A percentile compares a stretch with the other conserved stretches of the same genome.
Evolutionary conservation across 148 eudicot species (phyloP).

Genomic region (Dianthus caryophyllus): DNA sequence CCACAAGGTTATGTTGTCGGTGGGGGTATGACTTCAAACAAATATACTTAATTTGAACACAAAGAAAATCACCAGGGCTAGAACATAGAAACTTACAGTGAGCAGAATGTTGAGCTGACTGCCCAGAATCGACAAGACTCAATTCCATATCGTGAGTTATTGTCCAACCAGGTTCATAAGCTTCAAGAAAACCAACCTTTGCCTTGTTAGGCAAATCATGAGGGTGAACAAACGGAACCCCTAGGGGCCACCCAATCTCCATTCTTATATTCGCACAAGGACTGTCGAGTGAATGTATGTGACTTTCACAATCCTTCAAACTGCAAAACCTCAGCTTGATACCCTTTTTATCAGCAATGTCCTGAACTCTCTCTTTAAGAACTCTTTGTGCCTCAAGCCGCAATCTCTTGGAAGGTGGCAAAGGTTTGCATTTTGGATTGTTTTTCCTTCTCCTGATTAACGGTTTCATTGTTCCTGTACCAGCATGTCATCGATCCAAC

Average conservation of each 20-base stretch:
- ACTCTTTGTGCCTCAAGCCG: constrained; percentile 98
- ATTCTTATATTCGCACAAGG: constrained; percentile 83
- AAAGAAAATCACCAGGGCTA: not conserved
- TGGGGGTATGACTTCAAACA: not conserved
- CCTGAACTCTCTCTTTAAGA: constrained; percentile 97
- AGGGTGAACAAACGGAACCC: constrained; percentile 99
- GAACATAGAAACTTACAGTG: constrained; percentile 38
- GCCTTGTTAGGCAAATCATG: constrained; percentile 99
- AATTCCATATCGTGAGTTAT: constrained; percentile 85
- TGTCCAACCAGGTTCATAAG: constrained; percentile 99
- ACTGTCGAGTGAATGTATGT: constrained; percentile 71
- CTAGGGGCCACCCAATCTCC: constrained; percentile 98
- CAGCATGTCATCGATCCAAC: constrained; percentile 84
- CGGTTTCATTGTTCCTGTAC: constrained; percentile 88
- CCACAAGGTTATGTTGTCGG: not conserved
- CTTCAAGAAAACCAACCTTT: constrained; percentile 91
- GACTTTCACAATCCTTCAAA: constrained; percentile 87
- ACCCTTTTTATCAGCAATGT: constrained; percentile 97
- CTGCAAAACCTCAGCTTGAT: constrained; percentile 89
- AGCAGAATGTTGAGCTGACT: constrained; percentile 49
- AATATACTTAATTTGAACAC: not conserved
- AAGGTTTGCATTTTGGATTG: constrained; percentile 66
- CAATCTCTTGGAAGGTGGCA: constrained; percentile 96
- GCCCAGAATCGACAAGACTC: constrained; percentile 72
- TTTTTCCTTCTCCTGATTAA: constrained; percentile 61